Conservation (phyloP, 2,329 filamentous ascomycete species). For the Colletotrichum truncatum region DNA sequence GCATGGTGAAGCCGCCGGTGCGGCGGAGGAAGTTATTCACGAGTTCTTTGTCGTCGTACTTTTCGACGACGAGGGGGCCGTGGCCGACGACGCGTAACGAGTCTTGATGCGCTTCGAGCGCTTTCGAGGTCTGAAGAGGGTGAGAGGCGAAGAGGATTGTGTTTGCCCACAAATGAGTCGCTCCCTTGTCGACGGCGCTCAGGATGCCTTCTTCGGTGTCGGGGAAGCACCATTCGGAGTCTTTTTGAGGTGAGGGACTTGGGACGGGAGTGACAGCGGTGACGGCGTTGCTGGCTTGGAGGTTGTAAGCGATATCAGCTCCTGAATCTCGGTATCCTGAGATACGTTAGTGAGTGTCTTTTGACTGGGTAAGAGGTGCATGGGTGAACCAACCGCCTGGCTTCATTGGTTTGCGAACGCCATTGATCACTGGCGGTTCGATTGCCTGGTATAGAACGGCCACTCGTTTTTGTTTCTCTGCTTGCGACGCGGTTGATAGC, state of each 20-base stretch:
- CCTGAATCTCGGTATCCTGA: neutral
- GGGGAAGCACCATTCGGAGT: conserved; percentile 51
- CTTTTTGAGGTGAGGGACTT: conserved; percentile 38
- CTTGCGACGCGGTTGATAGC: neutral
- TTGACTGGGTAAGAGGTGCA: no score
- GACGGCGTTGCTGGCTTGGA: neutral
- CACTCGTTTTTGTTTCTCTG: conserved; percentile 35
- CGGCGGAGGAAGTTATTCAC: conserved; percentile 53
- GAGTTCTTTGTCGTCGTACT: conserved; percentile 59
- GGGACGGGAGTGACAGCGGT: neutral
- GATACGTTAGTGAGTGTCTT: no score
- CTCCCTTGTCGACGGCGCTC: conserved; percentile 47
- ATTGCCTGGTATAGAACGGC: conserved; percentile 57
- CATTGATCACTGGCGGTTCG: conserved; percentile 55
- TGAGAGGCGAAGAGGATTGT: conserved; percentile 58
- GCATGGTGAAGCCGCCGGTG: conserved; percentile 48
- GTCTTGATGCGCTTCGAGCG: conserved; percentile 40
- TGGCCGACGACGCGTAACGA: conserved; percentile 53
- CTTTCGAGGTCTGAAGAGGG: conserved; percentile 52
- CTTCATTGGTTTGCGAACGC: conserved; percentile 57
- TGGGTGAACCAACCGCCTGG: conserved; percentile 46
- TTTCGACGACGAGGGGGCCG: conserved; percentile 54
- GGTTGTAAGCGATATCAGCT: neutral
- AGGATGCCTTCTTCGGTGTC: conserved; percentile 53
- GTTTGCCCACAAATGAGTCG: conserved; percentile 59